These are phyloP conservation scores for Pelargonium myrrhifolium DNA, from an alignment of 441 rosid genomes.

Conservation along the genomic window DNA sequence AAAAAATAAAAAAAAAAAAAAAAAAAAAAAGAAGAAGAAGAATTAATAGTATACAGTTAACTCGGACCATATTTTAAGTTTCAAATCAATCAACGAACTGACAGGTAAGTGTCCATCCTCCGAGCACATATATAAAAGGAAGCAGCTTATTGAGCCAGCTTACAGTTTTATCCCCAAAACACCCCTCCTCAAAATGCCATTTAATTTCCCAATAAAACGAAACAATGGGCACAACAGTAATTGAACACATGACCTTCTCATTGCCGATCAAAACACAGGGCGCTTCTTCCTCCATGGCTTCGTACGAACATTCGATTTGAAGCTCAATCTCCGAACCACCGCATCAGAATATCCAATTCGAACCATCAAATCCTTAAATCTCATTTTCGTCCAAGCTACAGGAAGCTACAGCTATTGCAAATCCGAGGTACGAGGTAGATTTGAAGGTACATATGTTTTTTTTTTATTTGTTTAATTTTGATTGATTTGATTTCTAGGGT, in stretches of 20 bases:
- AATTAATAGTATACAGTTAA: neutral
- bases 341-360: constrained; percentile 26
- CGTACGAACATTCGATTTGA: constrained; percentile 52
- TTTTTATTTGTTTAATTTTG: constrained; percentile 7
- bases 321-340: constrained; percentile 26
- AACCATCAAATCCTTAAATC: constrained; percentile 5
- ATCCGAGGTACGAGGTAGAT: constrained; percentile 32
- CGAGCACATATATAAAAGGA: constrained; percentile 9
- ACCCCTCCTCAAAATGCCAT: neutral
- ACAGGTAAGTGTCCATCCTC: constrained; percentile 7
- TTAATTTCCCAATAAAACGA: constrained; percentile 5
- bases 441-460: constrained; percentile 13
- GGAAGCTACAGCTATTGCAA: constrained; percentile 1
- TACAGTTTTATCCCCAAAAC: neutral
- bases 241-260: constrained; percentile 30
- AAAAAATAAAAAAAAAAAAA: too few relatives aligned
- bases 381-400: neutral
- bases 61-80: neutral
- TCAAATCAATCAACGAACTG: constrained; percentile 7
- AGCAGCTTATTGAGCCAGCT: neutral
- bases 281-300: constrained; percentile 65
- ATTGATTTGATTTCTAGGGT: constrained; percentile 37
- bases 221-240: constrained; percentile 42
- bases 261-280: constrained; percentile 89
- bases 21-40: too few relatives aligned